Base-by-base conservation (phyloP, 1,284 basidiomycete genomes). In the Sphagnurus paluster region DNA sequence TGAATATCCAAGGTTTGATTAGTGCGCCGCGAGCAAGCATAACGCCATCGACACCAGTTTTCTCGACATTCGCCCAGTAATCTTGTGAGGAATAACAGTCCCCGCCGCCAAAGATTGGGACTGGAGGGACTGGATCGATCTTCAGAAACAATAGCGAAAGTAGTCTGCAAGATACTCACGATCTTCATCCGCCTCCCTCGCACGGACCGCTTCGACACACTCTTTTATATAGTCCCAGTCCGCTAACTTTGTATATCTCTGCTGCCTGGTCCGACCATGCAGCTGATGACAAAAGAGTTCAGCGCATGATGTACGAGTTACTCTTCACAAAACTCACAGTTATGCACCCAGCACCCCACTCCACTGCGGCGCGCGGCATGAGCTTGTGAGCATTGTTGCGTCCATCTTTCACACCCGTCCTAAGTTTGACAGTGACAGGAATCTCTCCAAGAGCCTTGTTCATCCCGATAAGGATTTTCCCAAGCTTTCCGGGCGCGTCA, bases 1-100 rank as follows among this genome's bases (percentile, higher is more conserved):
- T 98, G 67, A 98, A 98, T 48, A 95, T 86, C 93, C 93, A 95
- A 1, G 93, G 89, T 64, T 98, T 98, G 69, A 98, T 98, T 46
- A 98, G 74, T 0, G 94, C 96, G 0, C 96, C 96, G 20, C 96
- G 77, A 1, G 87, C 96, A 32, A 98, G 79, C 96, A 98, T 98
- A 42, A 97, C 77, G 4, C 95, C 95, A 61, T 98, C 95, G 0
- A 97, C 93, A 9, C 88, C 87, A 16, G 81, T 85, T 7, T 71
- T 64, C 46, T 93, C 84, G 41, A 94, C 77, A 50, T 84, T 82
- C 29, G 82, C 74, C 78, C 90, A 89, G 63, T 95, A 95, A 48
- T 84, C 87, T 52, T 90, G 75, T 7, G 90, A 85, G 4, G 91
- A 93, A 69, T 90, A 98, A 55, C 88, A 91, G 62, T 99, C 96